Conservation (phyloP, 1,139 yeast genomes). For the Pneumocystis canis region DNA sequence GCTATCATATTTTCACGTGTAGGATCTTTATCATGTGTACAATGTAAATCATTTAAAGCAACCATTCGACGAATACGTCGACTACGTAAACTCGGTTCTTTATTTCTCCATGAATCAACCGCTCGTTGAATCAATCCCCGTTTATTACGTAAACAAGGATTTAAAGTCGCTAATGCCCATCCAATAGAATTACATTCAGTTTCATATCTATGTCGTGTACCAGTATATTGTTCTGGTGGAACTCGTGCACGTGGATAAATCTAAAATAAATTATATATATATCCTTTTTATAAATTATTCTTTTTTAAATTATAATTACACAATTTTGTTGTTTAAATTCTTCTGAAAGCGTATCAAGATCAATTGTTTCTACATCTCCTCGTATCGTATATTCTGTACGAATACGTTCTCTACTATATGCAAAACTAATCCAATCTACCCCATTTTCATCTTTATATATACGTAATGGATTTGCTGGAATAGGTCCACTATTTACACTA, state of each 20-base stretch:
- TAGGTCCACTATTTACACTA: background rate
- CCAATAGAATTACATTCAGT: conserved; percentile 35
- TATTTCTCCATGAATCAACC: conserved; percentile 36
- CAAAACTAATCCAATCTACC: conserved; percentile 26
- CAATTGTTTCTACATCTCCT: conserved; percentile 25
- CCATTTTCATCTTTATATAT: conserved; percentile 23
- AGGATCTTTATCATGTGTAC: background rate
- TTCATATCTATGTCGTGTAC: conserved; percentile 33
- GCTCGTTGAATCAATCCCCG: conserved; percentile 37
- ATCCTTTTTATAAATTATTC: background rate
- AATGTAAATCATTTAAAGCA: background rate
- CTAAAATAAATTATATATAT: background rate
- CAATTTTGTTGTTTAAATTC: conserved; percentile 30
- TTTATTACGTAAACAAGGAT: conserved; percentile 29
- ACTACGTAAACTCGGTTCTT: conserved; percentile 30
- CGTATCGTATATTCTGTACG: conserved; percentile 23
- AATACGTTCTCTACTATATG: conserved; percentile 24
- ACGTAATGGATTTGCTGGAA: conserved; percentile 17
- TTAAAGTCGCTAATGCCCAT: conserved; percentile 31
- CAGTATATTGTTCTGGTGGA: conserved; percentile 28
- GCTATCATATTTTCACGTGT: background rate
- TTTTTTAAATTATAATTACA: conserved; percentile 10
- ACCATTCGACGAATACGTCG: conserved; percentile 25
- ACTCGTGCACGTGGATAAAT: conserved; percentile 34
- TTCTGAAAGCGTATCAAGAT: conserved; percentile 19